Evolutionary conservation across 2,329 filamentous ascomycete genomes (phyloP).

Genomic region (Taxawa tesnikishii): DNA sequence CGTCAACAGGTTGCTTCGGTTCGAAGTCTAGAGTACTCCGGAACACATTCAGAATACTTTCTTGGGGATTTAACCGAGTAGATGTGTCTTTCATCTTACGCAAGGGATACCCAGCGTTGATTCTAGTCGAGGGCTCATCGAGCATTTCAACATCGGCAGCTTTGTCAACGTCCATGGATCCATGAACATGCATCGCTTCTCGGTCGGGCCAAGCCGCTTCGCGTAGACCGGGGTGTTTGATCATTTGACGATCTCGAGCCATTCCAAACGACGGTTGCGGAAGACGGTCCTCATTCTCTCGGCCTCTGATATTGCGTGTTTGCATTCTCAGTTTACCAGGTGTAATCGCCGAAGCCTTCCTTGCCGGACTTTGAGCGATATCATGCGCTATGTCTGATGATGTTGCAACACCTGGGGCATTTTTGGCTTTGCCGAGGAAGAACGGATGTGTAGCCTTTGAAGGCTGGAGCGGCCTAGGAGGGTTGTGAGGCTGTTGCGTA

Average conservation of each 20-base stretch:
- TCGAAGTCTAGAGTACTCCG: slow-evolving; percentile 15
- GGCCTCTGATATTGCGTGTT: slow-evolving; percentile 10
- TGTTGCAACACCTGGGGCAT: slow-evolving; percentile 5
- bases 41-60: slow-evolving; percentile 9
- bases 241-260: slow-evolving; percentile 15
- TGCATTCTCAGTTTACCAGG: slow-evolving; percentile 33
- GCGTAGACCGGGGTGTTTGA: slow-evolving; percentile 53
- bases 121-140: not conserved
- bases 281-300: not conserved
- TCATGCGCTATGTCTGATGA: slow-evolving; percentile 12
- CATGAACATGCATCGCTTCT: slow-evolving; percentile 53
- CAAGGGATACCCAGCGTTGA: slow-evolving; percentile 8
- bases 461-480: slow-evolving; percentile 5
- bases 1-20: slow-evolving; percentile 3
- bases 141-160: not conserved
- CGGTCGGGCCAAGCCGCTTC: slow-evolving; percentile 61
- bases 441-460: slow-evolving; percentile 53
- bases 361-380: slow-evolving; percentile 12
- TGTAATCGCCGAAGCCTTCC: slow-evolving; percentile 27
- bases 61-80: slow-evolving; percentile 14
- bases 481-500: slow-evolving; percentile 1
- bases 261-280: slow-evolving; percentile 4
- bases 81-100: slow-evolving; percentile 27
- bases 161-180: slow-evolving; percentile 15
- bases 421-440: slow-evolving; percentile 46